phyloP scores from a whole-genome alignment of 352 stramenopile species.

The Phytophthora sp. region DNA sequence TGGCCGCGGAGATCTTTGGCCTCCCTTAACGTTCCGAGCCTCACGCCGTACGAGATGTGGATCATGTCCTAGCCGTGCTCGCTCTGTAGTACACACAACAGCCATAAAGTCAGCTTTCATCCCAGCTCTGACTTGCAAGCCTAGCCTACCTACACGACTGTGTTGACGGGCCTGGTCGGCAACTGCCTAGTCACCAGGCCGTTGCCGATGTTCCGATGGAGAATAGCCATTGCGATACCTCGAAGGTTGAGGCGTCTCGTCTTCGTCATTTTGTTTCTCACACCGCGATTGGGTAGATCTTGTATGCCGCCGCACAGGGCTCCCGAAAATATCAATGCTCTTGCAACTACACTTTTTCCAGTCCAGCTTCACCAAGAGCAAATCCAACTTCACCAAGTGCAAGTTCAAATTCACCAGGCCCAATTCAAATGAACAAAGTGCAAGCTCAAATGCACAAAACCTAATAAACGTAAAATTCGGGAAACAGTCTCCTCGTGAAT shows the following conservation, averaged over 20 bases:
- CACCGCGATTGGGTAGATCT: slow-evolving; percentile 58
- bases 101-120: neutral
- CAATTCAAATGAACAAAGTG: too few relatives aligned
- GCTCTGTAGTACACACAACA: slow-evolving; percentile 21
- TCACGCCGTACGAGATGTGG: slow-evolving; percentile 65
- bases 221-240: too few relatives aligned
- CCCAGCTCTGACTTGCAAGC: neutral
- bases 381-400: too few relatives aligned
- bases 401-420: too few relatives aligned
- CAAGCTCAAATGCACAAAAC: too few relatives aligned
- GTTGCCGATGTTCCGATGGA: slow-evolving; percentile 73
- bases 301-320: slow-evolving; percentile 49
- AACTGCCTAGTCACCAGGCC: too few relatives aligned
- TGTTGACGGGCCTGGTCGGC: too few relatives aligned
- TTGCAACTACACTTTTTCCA: too few relatives aligned
- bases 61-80: slow-evolving; percentile 57
- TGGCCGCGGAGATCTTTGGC: slow-evolving; percentile 25
- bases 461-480: too few relatives aligned
- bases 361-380: too few relatives aligned
- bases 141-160: slow-evolving; percentile 42
- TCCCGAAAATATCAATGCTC: too few relatives aligned
- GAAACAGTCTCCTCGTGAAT: too few relatives aligned
- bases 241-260: slow-evolving; percentile 45
- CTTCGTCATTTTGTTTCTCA: slow-evolving; percentile 38
- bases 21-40: slow-evolving; percentile 37